These are phyloP conservation scores for Penicillium italicum DNA, from an alignment of 2,329 filamentous ascomycete genomes.

Conservation along the genomic window DNA sequence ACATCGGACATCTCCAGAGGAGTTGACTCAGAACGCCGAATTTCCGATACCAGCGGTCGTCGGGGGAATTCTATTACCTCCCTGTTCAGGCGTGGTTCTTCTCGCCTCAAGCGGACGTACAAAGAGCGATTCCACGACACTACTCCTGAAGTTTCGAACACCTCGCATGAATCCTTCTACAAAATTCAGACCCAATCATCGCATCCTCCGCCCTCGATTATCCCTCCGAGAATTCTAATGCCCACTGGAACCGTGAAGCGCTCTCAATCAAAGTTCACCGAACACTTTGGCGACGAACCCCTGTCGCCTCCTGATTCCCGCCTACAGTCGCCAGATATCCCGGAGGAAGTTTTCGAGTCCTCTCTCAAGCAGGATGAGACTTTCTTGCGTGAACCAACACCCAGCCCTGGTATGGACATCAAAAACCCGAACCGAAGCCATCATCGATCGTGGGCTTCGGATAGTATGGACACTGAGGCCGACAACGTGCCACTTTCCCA, in stretches of 20 bases:
- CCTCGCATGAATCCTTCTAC: slow-evolving; percentile 81
- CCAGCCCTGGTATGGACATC: slow-evolving; percentile 28
- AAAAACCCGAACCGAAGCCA: slow-evolving; percentile 28
- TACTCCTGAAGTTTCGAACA: slow-evolving; percentile 84
- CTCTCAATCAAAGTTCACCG: slow-evolving; percentile 85
- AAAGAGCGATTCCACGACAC: slow-evolving; percentile 47
- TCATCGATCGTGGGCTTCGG: slow-evolving; percentile 37
- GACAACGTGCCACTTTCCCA: slow-evolving; percentile 60
- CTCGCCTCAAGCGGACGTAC: slow-evolving; percentile 54
- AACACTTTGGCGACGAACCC: slow-evolving; percentile 83
- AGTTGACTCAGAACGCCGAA: slow-evolving; percentile 51
- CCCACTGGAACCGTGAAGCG: slow-evolving; percentile 64
- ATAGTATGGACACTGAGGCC: slow-evolving; percentile 50
- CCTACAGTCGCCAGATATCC: slow-evolving; percentile 70
- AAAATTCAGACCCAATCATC: slow-evolving; percentile 52
- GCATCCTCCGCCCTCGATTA: slow-evolving; percentile 30
- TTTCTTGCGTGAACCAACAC: slow-evolving; percentile 24
- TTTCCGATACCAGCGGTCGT: slow-evolving; percentile 52
- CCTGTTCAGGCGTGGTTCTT: slow-evolving; percentile 67
- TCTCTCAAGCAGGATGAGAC: slow-evolving; percentile 22
- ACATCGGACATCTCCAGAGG: slow-evolving; percentile 53
- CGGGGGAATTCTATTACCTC: slow-evolving; percentile 60
- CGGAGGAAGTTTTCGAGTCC: slow-evolving; percentile 27
- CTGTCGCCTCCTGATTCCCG: slow-evolving; percentile 81
- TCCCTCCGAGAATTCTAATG: slow-evolving; percentile 42